phyloP scores from a whole-genome alignment of 345 rosid genomes.

The Citropsis articulata region DNA sequence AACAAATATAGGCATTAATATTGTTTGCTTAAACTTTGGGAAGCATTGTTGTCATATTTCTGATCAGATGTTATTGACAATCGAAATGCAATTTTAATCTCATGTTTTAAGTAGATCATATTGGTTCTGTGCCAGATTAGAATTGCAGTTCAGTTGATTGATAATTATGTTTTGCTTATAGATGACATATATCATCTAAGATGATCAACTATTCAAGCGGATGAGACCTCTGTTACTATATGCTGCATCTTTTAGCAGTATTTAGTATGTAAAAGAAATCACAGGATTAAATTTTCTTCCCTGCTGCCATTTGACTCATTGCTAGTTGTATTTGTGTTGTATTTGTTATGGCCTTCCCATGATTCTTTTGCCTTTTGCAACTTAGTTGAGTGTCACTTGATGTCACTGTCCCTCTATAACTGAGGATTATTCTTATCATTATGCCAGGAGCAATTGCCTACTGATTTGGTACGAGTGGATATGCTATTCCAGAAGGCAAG shows the following conservation, averaged over 20 bases:
- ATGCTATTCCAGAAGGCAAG: slow-evolving; percentile 65
- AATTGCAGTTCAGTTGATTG: background rate
- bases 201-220: background rate
- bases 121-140: background rate
- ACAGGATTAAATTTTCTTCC: background rate
- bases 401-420: background rate
- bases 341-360: background rate
- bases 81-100: background rate
- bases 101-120: background rate
- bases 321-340: background rate
- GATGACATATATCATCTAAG: background rate
- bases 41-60: background rate
- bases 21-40: background rate
- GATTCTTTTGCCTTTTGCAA: slow-evolving; percentile 8
- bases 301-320: background rate
- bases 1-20: background rate
- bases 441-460: slow-evolving; percentile 85
- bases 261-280: background rate
- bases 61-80: background rate
- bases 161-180: background rate
- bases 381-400: background rate
- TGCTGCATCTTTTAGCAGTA: background rate
- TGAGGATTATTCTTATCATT: background rate
- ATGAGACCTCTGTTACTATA: background rate
- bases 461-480: slow-evolving; percentile 83